phyloP scores from a whole-genome alignment of 2,329 filamentous ascomycete genomes.

The Purpureocillium lavendulum region DNA sequence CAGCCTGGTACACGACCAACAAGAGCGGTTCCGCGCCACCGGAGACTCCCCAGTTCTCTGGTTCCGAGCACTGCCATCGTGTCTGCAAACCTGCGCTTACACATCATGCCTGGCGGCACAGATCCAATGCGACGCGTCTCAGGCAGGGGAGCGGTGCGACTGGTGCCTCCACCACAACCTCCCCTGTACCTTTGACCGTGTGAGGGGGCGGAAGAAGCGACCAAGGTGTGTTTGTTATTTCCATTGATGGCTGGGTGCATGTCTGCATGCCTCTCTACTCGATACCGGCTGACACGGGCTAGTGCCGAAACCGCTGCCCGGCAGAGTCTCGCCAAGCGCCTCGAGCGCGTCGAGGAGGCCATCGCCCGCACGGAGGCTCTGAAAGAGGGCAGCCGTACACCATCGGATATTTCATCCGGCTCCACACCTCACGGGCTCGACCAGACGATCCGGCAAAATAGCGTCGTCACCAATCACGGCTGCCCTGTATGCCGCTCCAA shows the following conservation, averaged over 20 bases:
- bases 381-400: neutral
- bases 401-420: constrained; percentile 5
- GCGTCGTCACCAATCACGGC: neutral
- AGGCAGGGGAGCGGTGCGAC: constrained; percentile 30
- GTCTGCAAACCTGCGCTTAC: constrained; percentile 5
- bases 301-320: constrained; percentile 6
- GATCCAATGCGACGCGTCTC: constrained; percentile 40
- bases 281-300: neutral
- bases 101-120: constrained; percentile 11
- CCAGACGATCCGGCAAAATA: neutral
- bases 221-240: constrained; percentile 5
- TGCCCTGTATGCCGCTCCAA: constrained; percentile 3
- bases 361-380: constrained; percentile 12
- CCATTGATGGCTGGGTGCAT: too few species aligned
- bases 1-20: too few species aligned
- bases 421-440: neutral
- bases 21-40: too few species aligned
- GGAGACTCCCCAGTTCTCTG: too few species aligned
- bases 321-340: constrained; percentile 25
- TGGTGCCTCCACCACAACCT: constrained; percentile 41
- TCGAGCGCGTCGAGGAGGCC: constrained; percentile 29
- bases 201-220: constrained; percentile 10
- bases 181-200: constrained; percentile 32
- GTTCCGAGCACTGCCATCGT: too few species aligned
- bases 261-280: too few species aligned